Conservation (phyloP, 1,284 basidiomycete species). For the Sporisorium graminicola region DNA sequence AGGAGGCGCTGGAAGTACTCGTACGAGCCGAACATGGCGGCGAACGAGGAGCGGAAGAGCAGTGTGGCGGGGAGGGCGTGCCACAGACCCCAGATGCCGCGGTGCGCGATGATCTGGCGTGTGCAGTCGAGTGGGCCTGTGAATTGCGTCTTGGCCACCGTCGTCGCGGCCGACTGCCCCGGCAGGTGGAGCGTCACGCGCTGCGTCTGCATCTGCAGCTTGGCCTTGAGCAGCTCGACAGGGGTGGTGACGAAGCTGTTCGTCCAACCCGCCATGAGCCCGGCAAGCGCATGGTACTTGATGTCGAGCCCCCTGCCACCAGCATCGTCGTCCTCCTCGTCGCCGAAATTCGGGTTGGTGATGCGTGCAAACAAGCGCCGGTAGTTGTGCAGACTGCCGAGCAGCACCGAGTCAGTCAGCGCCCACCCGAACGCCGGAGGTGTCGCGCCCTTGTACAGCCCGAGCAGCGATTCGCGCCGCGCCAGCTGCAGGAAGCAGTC, state of each 20-base stretch:
- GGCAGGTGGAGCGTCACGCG: constrained; percentile 69
- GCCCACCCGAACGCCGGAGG: constrained; percentile 84
- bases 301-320: constrained; percentile 42
- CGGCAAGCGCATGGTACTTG: constrained; percentile 73
- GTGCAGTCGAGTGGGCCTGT: constrained; percentile 69
- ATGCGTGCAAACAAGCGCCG: constrained; percentile 36
- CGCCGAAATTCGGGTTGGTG: constrained; percentile 21
- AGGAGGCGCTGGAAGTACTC: constrained; percentile 61
- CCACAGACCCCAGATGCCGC: constrained; percentile 68
- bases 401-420: constrained; percentile 79
- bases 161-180: background rate
- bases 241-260: constrained; percentile 78
- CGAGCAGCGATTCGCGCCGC: constrained; percentile 73
- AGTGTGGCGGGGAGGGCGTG: constrained; percentile 70
- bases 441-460: constrained; percentile 72
- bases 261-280: constrained; percentile 81
- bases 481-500: constrained; percentile 78
- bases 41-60: constrained; percentile 67
- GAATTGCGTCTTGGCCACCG: constrained; percentile 38
- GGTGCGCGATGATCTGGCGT: constrained; percentile 60
- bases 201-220: constrained; percentile 81
- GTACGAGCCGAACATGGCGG: constrained; percentile 68
- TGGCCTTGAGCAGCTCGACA: constrained; percentile 75
- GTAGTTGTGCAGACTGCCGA: constrained; percentile 76
- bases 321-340: constrained; percentile 31